Conservation (phyloP, 139 green algal genomes). For the Micromonas pusilla region DNA sequence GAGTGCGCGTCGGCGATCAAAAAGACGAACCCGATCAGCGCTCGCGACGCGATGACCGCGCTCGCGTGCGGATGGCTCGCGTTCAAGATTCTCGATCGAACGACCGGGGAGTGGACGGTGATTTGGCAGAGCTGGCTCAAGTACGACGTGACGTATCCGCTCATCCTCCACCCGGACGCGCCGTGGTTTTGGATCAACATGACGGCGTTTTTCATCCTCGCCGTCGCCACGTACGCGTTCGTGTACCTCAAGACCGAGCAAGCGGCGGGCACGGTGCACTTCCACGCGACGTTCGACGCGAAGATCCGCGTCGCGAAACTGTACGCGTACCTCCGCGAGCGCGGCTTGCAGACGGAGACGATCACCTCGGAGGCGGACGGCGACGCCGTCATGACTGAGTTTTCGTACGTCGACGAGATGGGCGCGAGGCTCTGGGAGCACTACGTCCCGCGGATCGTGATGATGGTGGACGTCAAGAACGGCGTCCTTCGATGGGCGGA, state of each 20-base stretch:
- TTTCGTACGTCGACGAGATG: not conserved
- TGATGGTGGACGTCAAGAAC: slow-evolving; percentile 11
- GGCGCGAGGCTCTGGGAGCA: not conserved
- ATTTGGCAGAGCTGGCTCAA: not conserved
- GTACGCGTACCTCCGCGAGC: slow-evolving; percentile 8
- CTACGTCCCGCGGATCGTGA: not conserved
- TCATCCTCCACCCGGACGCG: slow-evolving; percentile 2
- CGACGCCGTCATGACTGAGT: not conserved
- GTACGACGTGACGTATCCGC: not conserved
- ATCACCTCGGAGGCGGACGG: not conserved
- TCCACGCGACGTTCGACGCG: slow-evolving; percentile 15
- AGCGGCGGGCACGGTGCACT: not conserved
- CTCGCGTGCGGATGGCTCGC: not conserved
- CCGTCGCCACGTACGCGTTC: not conserved
- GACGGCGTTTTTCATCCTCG: not conserved
- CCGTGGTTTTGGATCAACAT: slow-evolving; percentile 12
- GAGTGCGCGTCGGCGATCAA: not conserved
- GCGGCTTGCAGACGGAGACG: not conserved
- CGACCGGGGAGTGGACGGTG: not conserved
- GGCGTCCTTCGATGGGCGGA: slow-evolving; percentile 1
- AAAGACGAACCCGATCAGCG: not conserved
- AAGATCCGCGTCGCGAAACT: not conserved
- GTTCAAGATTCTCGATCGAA: not conserved
- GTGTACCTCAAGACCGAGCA: not conserved
- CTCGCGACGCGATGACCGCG: not conserved